Percentiles rank a stretch among this genome's conserved stretches.
phyloP scores from a whole-genome alignment of 192 early-diverging fungal genomes.

The Anaeromyces robustus region DNA sequence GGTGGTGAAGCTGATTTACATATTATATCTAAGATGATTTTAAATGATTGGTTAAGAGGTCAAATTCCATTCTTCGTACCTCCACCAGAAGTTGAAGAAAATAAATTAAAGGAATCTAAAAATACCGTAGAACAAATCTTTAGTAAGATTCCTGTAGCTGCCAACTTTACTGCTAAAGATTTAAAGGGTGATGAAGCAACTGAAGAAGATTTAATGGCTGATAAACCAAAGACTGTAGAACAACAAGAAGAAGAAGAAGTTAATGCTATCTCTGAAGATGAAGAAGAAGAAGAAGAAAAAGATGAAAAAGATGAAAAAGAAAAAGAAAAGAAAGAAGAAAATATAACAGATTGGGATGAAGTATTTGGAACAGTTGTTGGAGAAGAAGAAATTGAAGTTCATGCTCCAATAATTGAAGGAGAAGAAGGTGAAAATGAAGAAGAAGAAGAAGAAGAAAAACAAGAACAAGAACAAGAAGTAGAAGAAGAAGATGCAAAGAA shows the following conservation, averaged over 20 bases:
- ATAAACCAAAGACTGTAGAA: constrained; percentile 7
- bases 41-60: constrained; percentile 97
- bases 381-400: constrained; percentile 9
- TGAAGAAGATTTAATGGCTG: constrained; percentile 15
- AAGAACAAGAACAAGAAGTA: constrained; percentile 12
- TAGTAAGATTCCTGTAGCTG: constrained; percentile 74
- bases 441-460: neutral
- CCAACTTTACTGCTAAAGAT: constrained; percentile 71
- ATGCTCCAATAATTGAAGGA: neutral
- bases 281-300: constrained; percentile 13
- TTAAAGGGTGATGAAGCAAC: constrained; percentile 42
- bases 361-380: constrained; percentile 12
- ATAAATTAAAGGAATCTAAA: constrained; percentile 10
- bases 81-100: constrained; percentile 41
- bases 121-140: constrained; percentile 73
- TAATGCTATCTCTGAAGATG: constrained; percentile 8
- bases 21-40: constrained; percentile 87
- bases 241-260: constrained; percentile 28
- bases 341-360: constrained; percentile 21
- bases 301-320: too few species aligned
- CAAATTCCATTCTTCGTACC: constrained; percentile 87
- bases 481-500: constrained; percentile 6
- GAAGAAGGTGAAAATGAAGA: constrained; percentile 21
- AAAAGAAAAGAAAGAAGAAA: constrained; percentile 20
- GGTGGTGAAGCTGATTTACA: constrained; percentile 89